phyloP scores from a whole-genome alignment of 352 stramenopile species.

The Globisporangium apiculatum region DNA sequence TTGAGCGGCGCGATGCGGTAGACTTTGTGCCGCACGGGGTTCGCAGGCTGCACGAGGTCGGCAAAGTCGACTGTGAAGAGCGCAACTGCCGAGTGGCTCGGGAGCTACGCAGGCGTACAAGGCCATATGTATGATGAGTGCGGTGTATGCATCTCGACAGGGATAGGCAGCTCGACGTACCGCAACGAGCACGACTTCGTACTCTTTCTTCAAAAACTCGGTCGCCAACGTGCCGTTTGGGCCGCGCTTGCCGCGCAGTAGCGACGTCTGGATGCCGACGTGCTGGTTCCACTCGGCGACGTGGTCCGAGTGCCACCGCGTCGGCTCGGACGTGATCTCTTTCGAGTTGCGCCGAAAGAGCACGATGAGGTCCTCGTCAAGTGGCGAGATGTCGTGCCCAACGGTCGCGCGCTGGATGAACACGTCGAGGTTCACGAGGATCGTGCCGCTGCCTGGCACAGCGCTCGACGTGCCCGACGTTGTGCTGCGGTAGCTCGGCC shows the following conservation, averaged over 20 bases:
- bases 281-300: conserved; percentile 76
- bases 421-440: conserved; percentile 72
- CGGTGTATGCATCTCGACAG: background rate
- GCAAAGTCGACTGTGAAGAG: conserved; percentile 74
- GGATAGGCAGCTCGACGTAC: conserved; percentile 17
- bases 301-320: conserved; percentile 58
- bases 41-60: conserved; percentile 49
- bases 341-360: conserved; percentile 62
- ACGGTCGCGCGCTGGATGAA: conserved; percentile 66
- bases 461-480: conserved; percentile 6
- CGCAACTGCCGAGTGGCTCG: conserved; percentile 70
- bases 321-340: conserved; percentile 65
- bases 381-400: conserved; percentile 59
- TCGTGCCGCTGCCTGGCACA: conserved; percentile 24
- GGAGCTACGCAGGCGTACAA: conserved; percentile 24
- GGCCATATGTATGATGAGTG: background rate
- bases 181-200: conserved; percentile 76
- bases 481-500: conserved; percentile 21
- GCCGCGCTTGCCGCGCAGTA: conserved; percentile 45
- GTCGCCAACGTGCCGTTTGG: conserved; percentile 6
- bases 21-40: conserved; percentile 32
- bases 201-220: conserved; percentile 73
- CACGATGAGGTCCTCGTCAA: conserved; percentile 73
- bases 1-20: conserved; percentile 66
- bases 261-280: conserved; percentile 67